A percentile compares a stretch with the other conserved stretches of the same genome.
Conservation (phyloP, 2,329 filamentous ascomycete genomes). For the Pseudocercospora cruenta region DNA sequence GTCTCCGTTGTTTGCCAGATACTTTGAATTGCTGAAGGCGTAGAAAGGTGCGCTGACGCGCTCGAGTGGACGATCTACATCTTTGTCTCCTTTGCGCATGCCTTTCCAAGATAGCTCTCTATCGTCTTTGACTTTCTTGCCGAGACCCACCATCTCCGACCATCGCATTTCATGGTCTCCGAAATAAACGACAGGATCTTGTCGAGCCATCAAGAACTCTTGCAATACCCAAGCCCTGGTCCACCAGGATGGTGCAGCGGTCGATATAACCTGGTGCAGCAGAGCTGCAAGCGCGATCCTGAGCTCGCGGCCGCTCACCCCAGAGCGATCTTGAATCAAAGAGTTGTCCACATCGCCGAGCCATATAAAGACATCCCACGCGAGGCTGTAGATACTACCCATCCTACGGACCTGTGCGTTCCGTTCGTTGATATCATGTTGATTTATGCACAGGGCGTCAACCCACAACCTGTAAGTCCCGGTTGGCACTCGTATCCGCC, state of each 20-base stretch:
- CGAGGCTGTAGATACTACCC: constrained; percentile 3
- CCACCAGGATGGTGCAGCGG: neutral
- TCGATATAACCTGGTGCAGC: neutral
- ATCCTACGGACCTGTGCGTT: constrained; percentile 10
- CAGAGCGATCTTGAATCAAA: neutral
- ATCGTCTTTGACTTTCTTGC: neutral
- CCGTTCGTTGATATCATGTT: constrained; percentile 2
- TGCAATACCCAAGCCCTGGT: neutral
- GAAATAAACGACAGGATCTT: neutral
- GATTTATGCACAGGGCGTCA: constrained; percentile 15
- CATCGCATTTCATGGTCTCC: neutral
- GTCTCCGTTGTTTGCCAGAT: neutral
- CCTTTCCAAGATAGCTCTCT: neutral
- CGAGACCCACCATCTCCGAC: neutral
- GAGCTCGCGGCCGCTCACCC: neutral
- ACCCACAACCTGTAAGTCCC: neutral
- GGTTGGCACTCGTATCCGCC: neutral
- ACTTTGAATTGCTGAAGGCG: neutral
- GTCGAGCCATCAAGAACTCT: neutral
- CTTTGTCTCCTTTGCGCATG: neutral
- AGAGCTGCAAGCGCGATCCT: neutral
- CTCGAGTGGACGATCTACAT: neutral
- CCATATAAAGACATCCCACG: constrained; percentile 7
- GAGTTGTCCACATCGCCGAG: constrained; percentile 3
- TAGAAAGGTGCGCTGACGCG: neutral